Conservation (phyloP, 2,329 filamentous ascomycete species). For the Xylariaceae sp. region DNA sequence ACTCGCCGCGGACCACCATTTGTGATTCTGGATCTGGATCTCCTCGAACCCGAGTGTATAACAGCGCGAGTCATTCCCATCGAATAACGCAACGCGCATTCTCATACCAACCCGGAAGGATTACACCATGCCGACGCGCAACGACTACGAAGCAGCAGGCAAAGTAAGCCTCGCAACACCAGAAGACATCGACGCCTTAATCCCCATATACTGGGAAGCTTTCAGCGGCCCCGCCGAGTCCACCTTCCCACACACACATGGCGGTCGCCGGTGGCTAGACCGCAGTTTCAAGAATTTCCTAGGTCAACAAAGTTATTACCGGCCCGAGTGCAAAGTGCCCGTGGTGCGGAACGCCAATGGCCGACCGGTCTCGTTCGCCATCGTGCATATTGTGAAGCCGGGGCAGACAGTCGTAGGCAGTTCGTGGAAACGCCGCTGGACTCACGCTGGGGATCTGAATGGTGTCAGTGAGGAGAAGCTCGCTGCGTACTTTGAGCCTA, state of each 20-base stretch:
- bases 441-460: slow-evolving; percentile 20
- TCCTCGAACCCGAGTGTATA: too few species aligned
- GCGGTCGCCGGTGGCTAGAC: slow-evolving; percentile 23
- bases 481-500: slow-evolving; percentile 24
- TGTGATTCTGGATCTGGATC: too few species aligned
- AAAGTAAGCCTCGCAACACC: slow-evolving; percentile 22
- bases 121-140: neutral
- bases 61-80: too few species aligned
- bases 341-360: slow-evolving; percentile 22
- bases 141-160: slow-evolving; percentile 9
- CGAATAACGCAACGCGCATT: neutral
- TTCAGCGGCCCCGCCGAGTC: slow-evolving; percentile 23
- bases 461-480: slow-evolving; percentile 22
- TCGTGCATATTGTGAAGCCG: slow-evolving; percentile 23
- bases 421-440: slow-evolving; percentile 26
- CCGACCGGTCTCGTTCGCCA: slow-evolving; percentile 20
- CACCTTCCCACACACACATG: slow-evolving; percentile 24
- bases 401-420: slow-evolving; percentile 22
- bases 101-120: neutral
- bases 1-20: too few species aligned
- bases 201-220: slow-evolving; percentile 26
- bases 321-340: slow-evolving; percentile 20
- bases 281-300: slow-evolving; percentile 27
- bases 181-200: slow-evolving; percentile 22
- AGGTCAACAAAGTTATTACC: slow-evolving; percentile 21